Evolutionary conservation across 169 alveolate species (phyloP).

Genomic region (Plasmodium falciparum): DNA sequence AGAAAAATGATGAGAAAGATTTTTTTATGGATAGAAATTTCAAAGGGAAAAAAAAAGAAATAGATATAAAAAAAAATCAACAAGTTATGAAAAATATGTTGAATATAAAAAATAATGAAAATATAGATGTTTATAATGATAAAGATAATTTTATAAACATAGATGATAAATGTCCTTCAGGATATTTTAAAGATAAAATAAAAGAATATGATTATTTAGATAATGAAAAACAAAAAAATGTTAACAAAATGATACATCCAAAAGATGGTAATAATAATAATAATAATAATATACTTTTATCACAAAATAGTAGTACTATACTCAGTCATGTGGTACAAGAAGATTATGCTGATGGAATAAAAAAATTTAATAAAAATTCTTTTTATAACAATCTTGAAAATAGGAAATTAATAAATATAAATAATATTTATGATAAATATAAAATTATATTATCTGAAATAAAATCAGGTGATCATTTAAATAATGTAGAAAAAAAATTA

Average conservation of each 20-base stretch:
- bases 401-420: constrained; percentile 12
- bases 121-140: constrained; percentile 7
- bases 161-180: not conserved
- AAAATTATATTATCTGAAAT: constrained; percentile 43
- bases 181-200: not conserved
- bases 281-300: too few species aligned
- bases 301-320: too few species aligned
- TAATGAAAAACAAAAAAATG: too few species aligned
- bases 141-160: constrained; percentile 8
- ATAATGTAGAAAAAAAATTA: constrained; percentile 32
- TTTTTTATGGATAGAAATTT: not conserved
- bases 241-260: too few species aligned
- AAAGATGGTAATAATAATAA: too few species aligned
- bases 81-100: constrained; percentile 22
- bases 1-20: not conserved
- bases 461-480: constrained; percentile 58
- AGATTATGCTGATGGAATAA: not conserved
- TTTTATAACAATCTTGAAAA: constrained; percentile 7
- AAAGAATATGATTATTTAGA: not conserved
- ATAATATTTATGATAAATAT: constrained; percentile 56
- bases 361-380: constrained; percentile 3
- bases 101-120: not conserved
- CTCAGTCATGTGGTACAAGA: not conserved
- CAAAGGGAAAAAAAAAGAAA: not conserved
- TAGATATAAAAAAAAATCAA: constrained; percentile 14